A percentile compares a stretch with the other conserved stretches of the same genome.
Conservation (phyloP, 1,139 yeast species). For the Blastobotrys raffinosifermentans region DNA sequence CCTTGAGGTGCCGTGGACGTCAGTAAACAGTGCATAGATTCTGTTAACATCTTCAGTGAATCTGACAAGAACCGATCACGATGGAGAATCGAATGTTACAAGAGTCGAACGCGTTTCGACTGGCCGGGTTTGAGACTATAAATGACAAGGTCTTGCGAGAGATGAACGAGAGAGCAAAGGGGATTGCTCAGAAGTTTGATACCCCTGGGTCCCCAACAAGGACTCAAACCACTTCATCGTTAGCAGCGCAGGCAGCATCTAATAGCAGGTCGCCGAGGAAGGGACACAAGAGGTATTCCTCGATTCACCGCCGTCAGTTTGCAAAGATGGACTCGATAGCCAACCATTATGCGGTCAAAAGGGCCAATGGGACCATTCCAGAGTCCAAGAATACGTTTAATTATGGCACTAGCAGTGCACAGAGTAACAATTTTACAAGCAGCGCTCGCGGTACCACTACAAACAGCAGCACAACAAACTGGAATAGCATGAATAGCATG, state of each 20-base stretch:
- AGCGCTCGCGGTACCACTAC: no score
- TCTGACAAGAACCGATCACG: no score
- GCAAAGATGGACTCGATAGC: constrained; percentile 29
- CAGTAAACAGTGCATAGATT: no score
- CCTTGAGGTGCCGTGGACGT: no score
- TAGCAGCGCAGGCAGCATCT: constrained; percentile 16
- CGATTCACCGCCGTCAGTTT: constrained; percentile 26
- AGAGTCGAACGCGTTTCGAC: constrained; percentile 24
- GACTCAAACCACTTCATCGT: constrained; percentile 1
- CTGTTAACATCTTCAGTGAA: no score
- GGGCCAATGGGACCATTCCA: no score
- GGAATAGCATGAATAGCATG: constrained; percentile 4
- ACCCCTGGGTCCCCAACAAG: neutral
- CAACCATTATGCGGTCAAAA: constrained; percentile 23
- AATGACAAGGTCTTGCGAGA: constrained; percentile 32
- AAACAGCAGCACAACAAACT: constrained; percentile 4
- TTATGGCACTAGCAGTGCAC: no score
- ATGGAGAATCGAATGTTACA: constrained; percentile 10
- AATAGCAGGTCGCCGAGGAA: constrained; percentile 13
- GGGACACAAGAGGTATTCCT: constrained; percentile 24
- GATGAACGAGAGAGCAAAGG: constrained; percentile 33
- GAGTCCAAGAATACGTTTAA: no score
- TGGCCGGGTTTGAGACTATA: constrained; percentile 30
- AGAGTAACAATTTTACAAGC: no score
- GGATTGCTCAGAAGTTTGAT: constrained; percentile 4